A percentile compares a stretch with the other conserved stretches of the same genome.
These are phyloP conservation scores for Colletotrichum coccodes DNA, from an alignment of 2,329 filamentous ascomycete species.

Conservation along the genomic window DNA sequence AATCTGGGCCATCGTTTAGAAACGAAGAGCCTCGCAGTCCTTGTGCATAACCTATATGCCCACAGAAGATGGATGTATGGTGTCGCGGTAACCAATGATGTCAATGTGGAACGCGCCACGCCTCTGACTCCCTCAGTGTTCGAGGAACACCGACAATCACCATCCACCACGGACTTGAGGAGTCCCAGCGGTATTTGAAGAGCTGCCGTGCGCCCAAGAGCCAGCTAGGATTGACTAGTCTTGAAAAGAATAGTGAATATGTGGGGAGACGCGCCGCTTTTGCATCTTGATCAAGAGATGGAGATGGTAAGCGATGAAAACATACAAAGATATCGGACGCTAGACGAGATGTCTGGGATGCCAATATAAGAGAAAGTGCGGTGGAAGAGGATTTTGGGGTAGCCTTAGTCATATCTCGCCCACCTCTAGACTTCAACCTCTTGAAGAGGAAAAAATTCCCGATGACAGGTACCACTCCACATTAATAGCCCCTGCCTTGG, in stretches of 20 bases:
- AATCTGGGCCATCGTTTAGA: no score
- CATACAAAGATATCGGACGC: conserved; percentile 85
- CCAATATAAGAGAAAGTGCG: conserved; percentile 63
- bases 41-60: no score
- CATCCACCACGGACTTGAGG: conserved; percentile 82
- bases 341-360: conserved; percentile 77
- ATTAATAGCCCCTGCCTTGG: background rate
- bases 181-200: conserved; percentile 72
- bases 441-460: background rate
- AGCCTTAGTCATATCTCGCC: background rate
- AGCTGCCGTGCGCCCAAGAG: conserved; percentile 70
- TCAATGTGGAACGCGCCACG: conserved; percentile 50
- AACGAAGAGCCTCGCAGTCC: no score
- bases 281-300: conserved; percentile 87
- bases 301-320: conserved; percentile 81
- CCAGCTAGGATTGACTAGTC: conserved; percentile 63
- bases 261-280: conserved; percentile 83
- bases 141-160: conserved; percentile 73
- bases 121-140: conserved; percentile 75
- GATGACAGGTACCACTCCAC: background rate
- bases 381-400: background rate
- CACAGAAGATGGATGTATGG: no score
- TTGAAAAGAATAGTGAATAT: conserved; percentile 78
- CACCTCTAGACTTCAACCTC: background rate
- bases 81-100: background rate